Evolutionary conservation across 257 asterid genomes (phyloP).

Genomic region (Solanum raphanifolium): DNA sequence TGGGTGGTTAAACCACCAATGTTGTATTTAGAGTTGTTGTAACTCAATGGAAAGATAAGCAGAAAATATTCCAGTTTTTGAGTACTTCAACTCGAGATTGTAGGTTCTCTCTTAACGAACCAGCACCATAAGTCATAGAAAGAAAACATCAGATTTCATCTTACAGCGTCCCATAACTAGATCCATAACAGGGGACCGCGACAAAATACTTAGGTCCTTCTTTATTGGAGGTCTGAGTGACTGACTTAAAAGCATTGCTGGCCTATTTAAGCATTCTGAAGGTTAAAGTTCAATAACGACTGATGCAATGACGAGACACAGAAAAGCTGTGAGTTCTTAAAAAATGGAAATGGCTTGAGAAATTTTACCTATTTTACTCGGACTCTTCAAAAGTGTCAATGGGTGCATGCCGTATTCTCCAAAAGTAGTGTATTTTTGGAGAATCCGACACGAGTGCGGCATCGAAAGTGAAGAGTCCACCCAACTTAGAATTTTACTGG

Average conservation of each 20-base stretch:
- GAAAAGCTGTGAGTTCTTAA: background rate
- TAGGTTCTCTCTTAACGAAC: background rate
- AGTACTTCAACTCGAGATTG: background rate
- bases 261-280: background rate
- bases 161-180: background rate
- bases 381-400: background rate
- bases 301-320: background rate
- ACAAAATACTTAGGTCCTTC: background rate
- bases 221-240: background rate
- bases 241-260: background rate
- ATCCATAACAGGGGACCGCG: background rate
- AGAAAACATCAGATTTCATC: background rate
- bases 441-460: background rate
- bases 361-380: background rate
- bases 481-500: background rate
- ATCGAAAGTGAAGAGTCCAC: background rate
- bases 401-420: background rate
- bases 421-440: background rate
- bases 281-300: background rate
- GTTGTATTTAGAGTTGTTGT: background rate
- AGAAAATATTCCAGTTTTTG: background rate
- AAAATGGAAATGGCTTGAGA: background rate
- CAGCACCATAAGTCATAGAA: background rate
- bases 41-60: background rate
- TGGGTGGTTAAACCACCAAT: background rate